These are phyloP conservation scores for Fragaria vesca DNA, from an alignment of 306 rosid genomes.

Conservation along the genomic window DNA sequence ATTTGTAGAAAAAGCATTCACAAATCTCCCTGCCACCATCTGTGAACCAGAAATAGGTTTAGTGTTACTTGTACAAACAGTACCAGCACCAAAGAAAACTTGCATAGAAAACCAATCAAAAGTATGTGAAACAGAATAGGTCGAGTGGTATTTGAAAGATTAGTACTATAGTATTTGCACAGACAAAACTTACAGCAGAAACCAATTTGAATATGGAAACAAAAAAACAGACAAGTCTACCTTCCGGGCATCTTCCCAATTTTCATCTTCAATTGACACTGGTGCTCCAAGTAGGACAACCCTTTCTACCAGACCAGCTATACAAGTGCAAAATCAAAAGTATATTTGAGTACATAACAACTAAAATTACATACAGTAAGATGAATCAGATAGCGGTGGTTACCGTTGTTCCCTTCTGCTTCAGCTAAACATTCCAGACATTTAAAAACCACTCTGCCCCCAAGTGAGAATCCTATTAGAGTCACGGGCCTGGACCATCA, in stretches of 20 bases:
- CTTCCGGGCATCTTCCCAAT: constrained; percentile 57
- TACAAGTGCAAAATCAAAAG: constrained; percentile 7
- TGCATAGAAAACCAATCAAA: background rate
- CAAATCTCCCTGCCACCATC: constrained; percentile 80
- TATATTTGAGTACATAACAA: background rate
- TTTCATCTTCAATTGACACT: constrained; percentile 51
- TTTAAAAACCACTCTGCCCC: constrained; percentile 64
- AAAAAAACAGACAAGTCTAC: constrained; percentile 20
- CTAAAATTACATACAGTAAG: constrained; percentile 2
- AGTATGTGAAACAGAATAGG: background rate
- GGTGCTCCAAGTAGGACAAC: constrained; percentile 77
- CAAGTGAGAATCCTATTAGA: constrained; percentile 61
- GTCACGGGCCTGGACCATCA: constrained; percentile 65
- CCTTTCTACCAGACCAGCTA: constrained; percentile 65
- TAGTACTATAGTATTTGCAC: background rate
- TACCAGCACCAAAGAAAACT: background rate
- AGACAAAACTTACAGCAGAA: background rate
- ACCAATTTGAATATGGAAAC: background rate
- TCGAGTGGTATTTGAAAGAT: background rate
- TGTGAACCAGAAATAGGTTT: constrained; percentile 15
- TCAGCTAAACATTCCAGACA: constrained; percentile 58
- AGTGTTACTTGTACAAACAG: background rate
- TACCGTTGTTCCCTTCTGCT: constrained; percentile 54
- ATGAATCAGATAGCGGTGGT: constrained; percentile 17
- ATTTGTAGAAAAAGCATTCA: constrained; percentile 52